Conservation (phyloP, 495 filamentous ascomycete genomes). For the Stereocaulon alpinum region DNA sequence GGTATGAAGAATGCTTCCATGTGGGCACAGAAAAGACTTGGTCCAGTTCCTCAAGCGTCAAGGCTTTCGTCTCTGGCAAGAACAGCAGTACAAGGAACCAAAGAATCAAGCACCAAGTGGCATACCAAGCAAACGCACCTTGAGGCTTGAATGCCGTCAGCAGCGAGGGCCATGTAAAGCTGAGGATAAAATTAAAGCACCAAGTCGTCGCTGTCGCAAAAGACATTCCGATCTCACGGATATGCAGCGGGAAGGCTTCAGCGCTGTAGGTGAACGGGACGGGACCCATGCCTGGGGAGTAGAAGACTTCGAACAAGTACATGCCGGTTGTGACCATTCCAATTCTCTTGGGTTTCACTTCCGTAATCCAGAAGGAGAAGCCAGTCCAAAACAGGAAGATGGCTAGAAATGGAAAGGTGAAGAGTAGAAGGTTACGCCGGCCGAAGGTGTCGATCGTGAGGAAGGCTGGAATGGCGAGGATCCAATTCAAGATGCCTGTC, state of each 20-base stretch:
- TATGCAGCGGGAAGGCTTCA: conserved; percentile 67
- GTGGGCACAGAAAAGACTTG: conserved; percentile 37
- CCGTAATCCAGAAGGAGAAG: conserved; percentile 67
- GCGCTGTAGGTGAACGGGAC: conserved; percentile 80
- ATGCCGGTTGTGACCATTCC: conserved; percentile 58
- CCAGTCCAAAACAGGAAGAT: conserved; percentile 68
- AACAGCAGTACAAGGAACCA: conserved; percentile 32
- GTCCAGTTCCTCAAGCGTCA: conserved; percentile 37
- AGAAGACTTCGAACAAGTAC: conserved; percentile 65
- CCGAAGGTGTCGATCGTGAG: conserved; percentile 9
- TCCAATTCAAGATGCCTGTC: conserved; percentile 5
- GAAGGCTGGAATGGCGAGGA: conserved; percentile 10
- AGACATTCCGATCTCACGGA: conserved; percentile 61
- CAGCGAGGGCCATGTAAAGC: conserved; percentile 55
- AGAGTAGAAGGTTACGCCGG: conserved; percentile 57
- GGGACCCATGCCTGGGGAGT: conserved; percentile 71
- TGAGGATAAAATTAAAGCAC: conserved; percentile 59
- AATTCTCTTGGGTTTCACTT: conserved; percentile 32
- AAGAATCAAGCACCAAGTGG: conserved; percentile 36
- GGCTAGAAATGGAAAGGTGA: conserved; percentile 65
- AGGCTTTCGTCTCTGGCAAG: conserved; percentile 38
- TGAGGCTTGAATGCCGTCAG: conserved; percentile 41
- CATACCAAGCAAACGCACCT: conserved; percentile 55
- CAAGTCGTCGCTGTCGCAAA: conserved; percentile 59
- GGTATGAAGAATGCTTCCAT: conserved; percentile 29